These are phyloP conservation scores for Saprolegnia diclina DNA, from an alignment of 352 stramenopile species.

Conservation along the genomic window DNA sequence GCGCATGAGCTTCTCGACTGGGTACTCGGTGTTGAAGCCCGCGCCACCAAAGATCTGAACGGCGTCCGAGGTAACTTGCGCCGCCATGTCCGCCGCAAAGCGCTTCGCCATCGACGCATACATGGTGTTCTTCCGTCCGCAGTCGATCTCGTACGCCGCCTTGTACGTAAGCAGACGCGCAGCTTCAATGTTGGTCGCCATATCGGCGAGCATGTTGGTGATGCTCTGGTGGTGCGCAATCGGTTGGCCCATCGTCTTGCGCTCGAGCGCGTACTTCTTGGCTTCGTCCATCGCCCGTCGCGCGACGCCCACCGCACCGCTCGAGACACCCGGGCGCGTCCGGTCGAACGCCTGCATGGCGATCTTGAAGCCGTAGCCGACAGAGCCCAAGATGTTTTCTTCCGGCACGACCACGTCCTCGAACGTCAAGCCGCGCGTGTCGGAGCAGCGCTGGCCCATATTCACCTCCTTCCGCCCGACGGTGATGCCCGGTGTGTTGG, in stretches of 20 bases:
- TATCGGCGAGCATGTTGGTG: slow-evolving; percentile 87
- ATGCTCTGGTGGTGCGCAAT: slow-evolving; percentile 86
- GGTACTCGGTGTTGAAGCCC: slow-evolving; percentile 90
- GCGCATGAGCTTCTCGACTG: slow-evolving; percentile 89
- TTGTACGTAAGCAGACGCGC: slow-evolving; percentile 82
- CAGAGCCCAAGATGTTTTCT: slow-evolving; percentile 78
- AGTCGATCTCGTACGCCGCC: slow-evolving; percentile 85
- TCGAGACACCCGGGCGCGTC: slow-evolving; percentile 81
- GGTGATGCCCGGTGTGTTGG: slow-evolving; percentile 77
- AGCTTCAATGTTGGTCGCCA: slow-evolving; percentile 87
- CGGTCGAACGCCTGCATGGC: slow-evolving; percentile 91
- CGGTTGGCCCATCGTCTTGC: slow-evolving; percentile 82
- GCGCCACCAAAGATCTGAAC: slow-evolving; percentile 89
- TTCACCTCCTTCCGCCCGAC: slow-evolving; percentile 89
- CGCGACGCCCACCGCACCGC: slow-evolving; percentile 76
- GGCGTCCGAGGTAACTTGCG: slow-evolving; percentile 76
- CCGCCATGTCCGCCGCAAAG: slow-evolving; percentile 84
- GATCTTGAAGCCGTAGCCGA: slow-evolving; percentile 89
- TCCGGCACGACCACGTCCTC: slow-evolving; percentile 85
- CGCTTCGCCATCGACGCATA: slow-evolving; percentile 88
- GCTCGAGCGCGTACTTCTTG: slow-evolving; percentile 76
- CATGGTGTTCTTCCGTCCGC: slow-evolving; percentile 86
- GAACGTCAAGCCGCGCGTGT: slow-evolving; percentile 87
- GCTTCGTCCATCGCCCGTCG: slow-evolving; percentile 86
- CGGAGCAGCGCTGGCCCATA: slow-evolving; percentile 84